These are phyloP conservation scores for Beta vulgaris DNA, from an alignment of 148 eudicot species.

Conservation along the genomic window DNA sequence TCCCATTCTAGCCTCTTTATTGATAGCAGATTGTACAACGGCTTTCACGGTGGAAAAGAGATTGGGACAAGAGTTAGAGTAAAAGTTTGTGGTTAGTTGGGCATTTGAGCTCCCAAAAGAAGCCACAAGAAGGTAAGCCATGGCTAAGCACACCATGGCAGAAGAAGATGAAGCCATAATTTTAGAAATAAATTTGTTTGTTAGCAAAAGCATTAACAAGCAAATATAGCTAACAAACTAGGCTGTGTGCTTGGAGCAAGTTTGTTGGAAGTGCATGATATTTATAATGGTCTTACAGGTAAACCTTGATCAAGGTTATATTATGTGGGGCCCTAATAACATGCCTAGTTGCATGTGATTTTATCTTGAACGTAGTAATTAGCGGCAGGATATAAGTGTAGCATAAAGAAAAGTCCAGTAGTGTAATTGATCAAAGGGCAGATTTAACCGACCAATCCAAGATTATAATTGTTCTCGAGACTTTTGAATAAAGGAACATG, in stretches of 20 bases:
- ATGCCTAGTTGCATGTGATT: neutral
- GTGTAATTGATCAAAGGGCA: neutral
- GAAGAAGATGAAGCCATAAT: constrained; percentile 44
- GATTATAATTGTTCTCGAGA: neutral
- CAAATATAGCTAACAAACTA: constrained; percentile 3
- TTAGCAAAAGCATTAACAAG: neutral
- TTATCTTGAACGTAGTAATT: neutral
- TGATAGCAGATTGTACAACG: constrained; percentile 51
- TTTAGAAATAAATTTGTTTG: neutral
- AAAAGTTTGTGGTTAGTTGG: constrained; percentile 56
- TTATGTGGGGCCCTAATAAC: constrained; percentile 2
- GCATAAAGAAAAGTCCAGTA: constrained; percentile 1
- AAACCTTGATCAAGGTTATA: constrained; percentile 14
- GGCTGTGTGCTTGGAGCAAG: constrained; percentile 10
- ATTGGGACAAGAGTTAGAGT: constrained; percentile 68
- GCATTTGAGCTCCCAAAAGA: constrained; percentile 57
- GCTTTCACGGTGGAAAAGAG: constrained; percentile 43
- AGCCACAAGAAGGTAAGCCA: constrained; percentile 29
- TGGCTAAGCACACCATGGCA: constrained; percentile 17
- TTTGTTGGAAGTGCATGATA: constrained; percentile 5
- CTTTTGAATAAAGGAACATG: neutral
- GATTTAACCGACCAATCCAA: neutral
- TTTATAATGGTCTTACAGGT: constrained; percentile 8
- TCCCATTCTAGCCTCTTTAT: constrained; percentile 75
- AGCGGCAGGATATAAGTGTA: neutral